These are phyloP conservation scores for Tephrocybe sp. DNA, from an alignment of 768 basidiomycete genomes.

Conservation along the genomic window DNA sequence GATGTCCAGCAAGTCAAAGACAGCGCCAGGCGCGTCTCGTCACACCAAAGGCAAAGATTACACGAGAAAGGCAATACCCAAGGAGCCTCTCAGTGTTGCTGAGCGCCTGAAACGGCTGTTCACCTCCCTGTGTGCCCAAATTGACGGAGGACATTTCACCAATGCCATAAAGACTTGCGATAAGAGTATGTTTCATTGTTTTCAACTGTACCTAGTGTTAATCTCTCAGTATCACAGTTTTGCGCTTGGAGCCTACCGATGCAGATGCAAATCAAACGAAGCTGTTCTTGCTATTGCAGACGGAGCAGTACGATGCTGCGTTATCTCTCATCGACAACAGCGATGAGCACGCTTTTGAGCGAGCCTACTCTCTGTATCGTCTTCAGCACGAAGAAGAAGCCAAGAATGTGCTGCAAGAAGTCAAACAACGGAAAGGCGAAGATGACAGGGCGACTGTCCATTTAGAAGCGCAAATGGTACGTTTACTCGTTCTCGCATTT, in stretches of 20 bases:
- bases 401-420: constrained; percentile 42
- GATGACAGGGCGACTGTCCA: constrained; percentile 68
- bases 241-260: constrained; percentile 65
- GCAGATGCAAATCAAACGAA: constrained; percentile 79
- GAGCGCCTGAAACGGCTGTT: constrained; percentile 61
- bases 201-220: not conserved
- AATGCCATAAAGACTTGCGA: constrained; percentile 92
- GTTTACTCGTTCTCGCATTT: constrained; percentile 29
- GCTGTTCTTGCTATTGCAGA: constrained; percentile 85
- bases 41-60: constrained; percentile 10
- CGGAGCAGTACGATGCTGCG: constrained; percentile 76
- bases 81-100: constrained; percentile 30
- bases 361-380: constrained; percentile 83
- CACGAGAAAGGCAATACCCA: constrained; percentile 15
- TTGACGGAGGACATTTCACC: constrained; percentile 84
- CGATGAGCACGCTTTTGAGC: constrained; percentile 55
- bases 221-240: constrained; percentile 46
- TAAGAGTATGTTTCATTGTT: constrained; percentile 60
- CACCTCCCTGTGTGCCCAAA: constrained; percentile 80
- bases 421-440: constrained; percentile 46
- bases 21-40: not conserved
- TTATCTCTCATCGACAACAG: constrained; percentile 53
- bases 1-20: constrained; percentile 16
- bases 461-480: constrained; percentile 86
- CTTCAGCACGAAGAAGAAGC: constrained; percentile 78